These are phyloP conservation scores for Colletotrichum horii DNA, from an alignment of 2,329 filamentous ascomycete genomes.

Conservation along the genomic window DNA sequence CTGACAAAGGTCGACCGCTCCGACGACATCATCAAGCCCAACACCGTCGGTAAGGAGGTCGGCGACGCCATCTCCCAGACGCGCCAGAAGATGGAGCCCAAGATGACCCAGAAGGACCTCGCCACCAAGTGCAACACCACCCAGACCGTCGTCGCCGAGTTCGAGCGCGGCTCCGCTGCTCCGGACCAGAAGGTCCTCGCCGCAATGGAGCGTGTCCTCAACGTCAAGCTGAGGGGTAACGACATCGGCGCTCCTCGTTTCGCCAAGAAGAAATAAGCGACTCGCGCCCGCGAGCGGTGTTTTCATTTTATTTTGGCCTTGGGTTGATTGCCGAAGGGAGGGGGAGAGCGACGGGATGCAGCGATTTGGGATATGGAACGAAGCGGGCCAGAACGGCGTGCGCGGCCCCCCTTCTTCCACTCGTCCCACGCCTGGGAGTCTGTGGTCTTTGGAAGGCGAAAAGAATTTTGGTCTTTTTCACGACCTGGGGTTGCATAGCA, in stretches of 20 bases:
- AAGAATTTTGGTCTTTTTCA: not conserved
- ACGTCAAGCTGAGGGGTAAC: slow-evolving; percentile 83
- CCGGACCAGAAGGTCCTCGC: slow-evolving; percentile 85
- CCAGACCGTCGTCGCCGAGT: slow-evolving; percentile 77
- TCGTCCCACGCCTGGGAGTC: slow-evolving; percentile 3
- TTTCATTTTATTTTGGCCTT: not conserved
- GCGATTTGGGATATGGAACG: not conserved
- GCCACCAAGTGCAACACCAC: slow-evolving; percentile 92
- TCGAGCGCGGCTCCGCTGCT: slow-evolving; percentile 79
- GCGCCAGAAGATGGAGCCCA: slow-evolving; percentile 82
- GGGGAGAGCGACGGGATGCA: not conserved
- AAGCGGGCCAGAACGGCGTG: not conserved
- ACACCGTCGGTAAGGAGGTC: slow-evolving; percentile 82
- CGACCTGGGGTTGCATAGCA: slow-evolving; percentile 19
- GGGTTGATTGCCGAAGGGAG: not conserved
- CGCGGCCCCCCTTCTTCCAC: not conserved
- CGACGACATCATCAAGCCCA: slow-evolving; percentile 97
- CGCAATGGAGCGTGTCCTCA: slow-evolving; percentile 82
- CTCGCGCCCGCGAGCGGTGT: not conserved
- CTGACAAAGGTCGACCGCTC: slow-evolving; percentile 97
- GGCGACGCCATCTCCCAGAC: slow-evolving; percentile 82
- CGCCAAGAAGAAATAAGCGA: slow-evolving; percentile 67
- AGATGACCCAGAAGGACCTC: slow-evolving; percentile 92
- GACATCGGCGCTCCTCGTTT: slow-evolving; percentile 88
- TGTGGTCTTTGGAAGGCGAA: slow-evolving; percentile 8